Base-by-base conservation (phyloP, 2,329 filamentous ascomycete genomes). In the Trichophyton simii region DNA sequence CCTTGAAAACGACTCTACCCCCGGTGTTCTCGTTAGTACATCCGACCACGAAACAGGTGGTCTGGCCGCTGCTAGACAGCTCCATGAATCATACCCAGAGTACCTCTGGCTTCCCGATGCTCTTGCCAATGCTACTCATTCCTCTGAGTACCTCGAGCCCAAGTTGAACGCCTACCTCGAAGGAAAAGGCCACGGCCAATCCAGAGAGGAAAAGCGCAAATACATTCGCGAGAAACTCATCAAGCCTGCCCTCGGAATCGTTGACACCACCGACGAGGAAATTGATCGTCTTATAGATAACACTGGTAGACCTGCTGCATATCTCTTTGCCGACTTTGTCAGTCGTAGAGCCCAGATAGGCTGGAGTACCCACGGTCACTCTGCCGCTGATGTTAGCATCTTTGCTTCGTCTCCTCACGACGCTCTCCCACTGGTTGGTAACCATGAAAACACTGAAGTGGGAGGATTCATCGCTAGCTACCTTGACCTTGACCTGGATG, bases 1-100 rank as follows among this genome's bases (percentile, higher is more conserved):
- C 72, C 80, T 99, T 62, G 82, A 90, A 54, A 76, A 85, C 36
- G 88, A 85, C 67, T 85, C 84, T 0, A 86, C 91, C 0, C 75
- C 75, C 28, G 89, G 87, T 28, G 82, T 96, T 11, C 82, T 99
- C 67, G 87, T 99, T 46, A 85, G 85, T 63, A 99, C 94, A 2
- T 95, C 89, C 62, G 94, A 99, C 74, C 94, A 99, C 72, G 94
- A 99, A 73, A 99, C 94, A 0, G 94, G 94, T 31, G 94, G 94
- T 50, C 80, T 99, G 2, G 82, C 90, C 1, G 84, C 87, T 18
- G 92, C 91, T 28, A 82, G 89, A 67, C 94, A 89, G 73, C 76
- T 85, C 36, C 77, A 84, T 68, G 67, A 79, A 46, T 72, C 78
- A 22, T 89, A 89, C 67, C 85, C 86, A 0, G 77, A 85, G 44